These are phyloP conservation scores for Tricholoma bakamatsutake DNA, from an alignment of 768 basidiomycete species.

Conservation along the genomic window DNA sequence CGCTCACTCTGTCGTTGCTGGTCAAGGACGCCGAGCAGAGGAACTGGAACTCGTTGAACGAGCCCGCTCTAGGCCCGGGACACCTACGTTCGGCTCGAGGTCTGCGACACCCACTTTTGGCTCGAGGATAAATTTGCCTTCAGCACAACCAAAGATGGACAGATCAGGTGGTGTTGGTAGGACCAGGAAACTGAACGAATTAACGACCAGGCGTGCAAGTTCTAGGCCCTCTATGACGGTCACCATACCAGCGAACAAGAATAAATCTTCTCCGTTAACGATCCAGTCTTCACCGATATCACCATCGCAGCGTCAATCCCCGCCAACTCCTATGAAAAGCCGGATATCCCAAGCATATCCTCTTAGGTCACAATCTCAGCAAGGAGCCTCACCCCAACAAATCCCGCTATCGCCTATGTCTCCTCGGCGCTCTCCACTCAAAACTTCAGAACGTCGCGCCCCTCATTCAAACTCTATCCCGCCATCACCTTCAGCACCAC, in stretches of 20 bases:
- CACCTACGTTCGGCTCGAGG: slow-evolving; percentile 43
- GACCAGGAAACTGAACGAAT: slow-evolving; percentile 4
- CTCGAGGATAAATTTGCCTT: slow-evolving; percentile 42
- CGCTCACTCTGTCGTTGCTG: no score
- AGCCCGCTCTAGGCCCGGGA: no score
- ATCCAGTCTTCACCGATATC: slow-evolving; percentile 15
- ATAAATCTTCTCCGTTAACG: slow-evolving; percentile 29
- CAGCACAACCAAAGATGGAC: slow-evolving; percentile 37
- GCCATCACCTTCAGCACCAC: neutral
- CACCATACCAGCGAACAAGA: slow-evolving; percentile 21
- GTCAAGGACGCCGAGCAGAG: no score
- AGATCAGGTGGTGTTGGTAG: slow-evolving; percentile 29
- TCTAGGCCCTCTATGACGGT: slow-evolving; percentile 20
- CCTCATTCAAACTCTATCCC: no score
- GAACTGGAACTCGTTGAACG: slow-evolving; percentile 35
- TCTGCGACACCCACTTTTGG: slow-evolving; percentile 63
- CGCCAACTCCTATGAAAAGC: no score
- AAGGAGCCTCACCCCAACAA: no score
- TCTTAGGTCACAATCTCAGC: no score
- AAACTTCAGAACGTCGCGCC: no score
- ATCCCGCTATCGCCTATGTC: no score
- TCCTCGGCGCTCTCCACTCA: no score
- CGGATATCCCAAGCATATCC: no score
- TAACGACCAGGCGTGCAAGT: slow-evolving; percentile 6
- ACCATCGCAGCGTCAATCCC: slow-evolving; percentile 3